phyloP scores from a whole-genome alignment of 2,329 filamentous ascomycete species.

The Allantophomopsis lycopodina region DNA sequence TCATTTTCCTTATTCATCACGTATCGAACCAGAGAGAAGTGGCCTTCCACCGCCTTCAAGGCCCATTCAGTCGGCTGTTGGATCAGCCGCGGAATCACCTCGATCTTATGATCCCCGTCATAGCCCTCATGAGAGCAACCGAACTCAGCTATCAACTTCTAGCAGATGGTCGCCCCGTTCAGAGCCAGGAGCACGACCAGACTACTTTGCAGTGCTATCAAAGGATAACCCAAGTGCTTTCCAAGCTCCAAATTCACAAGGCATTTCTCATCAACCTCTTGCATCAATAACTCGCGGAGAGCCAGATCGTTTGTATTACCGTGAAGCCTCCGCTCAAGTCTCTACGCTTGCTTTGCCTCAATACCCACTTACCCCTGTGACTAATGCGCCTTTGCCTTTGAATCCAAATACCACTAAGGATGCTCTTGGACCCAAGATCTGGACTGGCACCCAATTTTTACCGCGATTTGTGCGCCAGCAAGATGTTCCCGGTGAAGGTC shows the following conservation, averaged over 20 bases:
- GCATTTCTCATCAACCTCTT: not conserved
- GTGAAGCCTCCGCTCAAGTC: conserved; percentile 8
- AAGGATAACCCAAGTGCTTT: not conserved
- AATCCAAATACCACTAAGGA: conserved; percentile 32
- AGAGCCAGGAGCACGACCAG: conserved; percentile 8
- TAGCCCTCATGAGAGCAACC: conserved; percentile 5
- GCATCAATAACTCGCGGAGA: conserved; percentile 6
- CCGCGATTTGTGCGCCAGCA: conserved; percentile 50
- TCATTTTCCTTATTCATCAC: not conserved
- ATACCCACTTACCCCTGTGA: conserved; percentile 12
- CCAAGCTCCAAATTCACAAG: not conserved
- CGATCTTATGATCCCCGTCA: conserved; percentile 12
- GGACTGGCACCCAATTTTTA: conserved; percentile 53
- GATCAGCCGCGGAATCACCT: conserved; percentile 14
- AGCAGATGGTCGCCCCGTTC: conserved; percentile 16
- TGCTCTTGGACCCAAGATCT: conserved; percentile 52
- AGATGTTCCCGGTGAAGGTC: conserved; percentile 63
- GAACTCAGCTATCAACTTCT: conserved; percentile 7
- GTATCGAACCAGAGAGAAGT: not conserved
- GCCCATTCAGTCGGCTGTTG: conserved; percentile 2
- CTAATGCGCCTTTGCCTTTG: conserved; percentile 5
- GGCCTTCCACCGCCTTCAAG: conserved; percentile 11
- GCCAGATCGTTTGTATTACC: conserved; percentile 8
- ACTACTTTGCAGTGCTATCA: conserved; percentile 8
- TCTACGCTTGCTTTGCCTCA: conserved; percentile 6